Percentiles rank a stretch among this genome's conserved stretches.
These are phyloP conservation scores for Melanomma pulvis-pyrius DNA, from an alignment of 495 filamentous ascomycete genomes.

Conservation along the genomic window DNA sequence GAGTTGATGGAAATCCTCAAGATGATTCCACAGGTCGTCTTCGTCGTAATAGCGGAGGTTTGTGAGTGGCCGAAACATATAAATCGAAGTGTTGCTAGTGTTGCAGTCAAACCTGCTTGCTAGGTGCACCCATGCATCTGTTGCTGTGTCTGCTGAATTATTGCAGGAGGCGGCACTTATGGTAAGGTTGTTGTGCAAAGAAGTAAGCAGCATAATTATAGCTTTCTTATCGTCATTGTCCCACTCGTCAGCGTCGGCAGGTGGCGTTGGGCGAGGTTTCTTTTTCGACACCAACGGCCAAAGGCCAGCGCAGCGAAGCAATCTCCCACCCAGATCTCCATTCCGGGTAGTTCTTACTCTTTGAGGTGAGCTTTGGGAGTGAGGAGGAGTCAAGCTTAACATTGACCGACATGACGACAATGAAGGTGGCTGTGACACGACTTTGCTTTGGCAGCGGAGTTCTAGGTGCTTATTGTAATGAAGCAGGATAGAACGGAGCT, in stretches of 20 bases:
- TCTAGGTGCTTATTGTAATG: no score
- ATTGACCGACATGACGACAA: not conserved
- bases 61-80: not conserved
- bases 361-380: not conserved
- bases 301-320: conserved; percentile 3
- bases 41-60: not conserved
- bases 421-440: no score
- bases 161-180: not conserved
- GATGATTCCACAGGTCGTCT: not conserved
- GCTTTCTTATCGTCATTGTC: not conserved
- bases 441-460: no score
- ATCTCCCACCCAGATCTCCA: not conserved
- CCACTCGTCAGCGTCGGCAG: not conserved
- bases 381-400: not conserved
- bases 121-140: not conserved
- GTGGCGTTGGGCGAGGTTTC: not conserved
- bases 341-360: not conserved
- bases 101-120: not conserved
- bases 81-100: not conserved
- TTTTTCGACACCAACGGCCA: not conserved
- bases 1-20: not conserved
- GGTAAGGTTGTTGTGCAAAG: not conserved
- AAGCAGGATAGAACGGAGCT: no score
- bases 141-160: not conserved
- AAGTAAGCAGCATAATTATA: not conserved